A percentile compares a stretch with the other conserved stretches of the same genome.
phyloP scores from a whole-genome alignment of 139 green algal genomes.

The Micractinium conductrix region DNA sequence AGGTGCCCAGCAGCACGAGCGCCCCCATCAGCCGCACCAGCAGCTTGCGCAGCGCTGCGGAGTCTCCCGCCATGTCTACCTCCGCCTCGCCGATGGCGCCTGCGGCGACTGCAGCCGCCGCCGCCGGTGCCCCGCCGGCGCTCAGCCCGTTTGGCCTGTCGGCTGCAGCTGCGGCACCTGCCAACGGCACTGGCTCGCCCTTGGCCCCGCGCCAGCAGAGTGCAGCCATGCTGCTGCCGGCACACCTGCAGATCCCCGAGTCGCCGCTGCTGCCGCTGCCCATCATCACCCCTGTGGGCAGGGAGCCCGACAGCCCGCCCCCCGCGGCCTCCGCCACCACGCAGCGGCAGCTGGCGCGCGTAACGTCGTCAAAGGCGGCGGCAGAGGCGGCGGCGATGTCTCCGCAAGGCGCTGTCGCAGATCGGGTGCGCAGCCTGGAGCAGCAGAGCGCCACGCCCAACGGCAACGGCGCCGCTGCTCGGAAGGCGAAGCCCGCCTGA shows the following conservation, averaged over 20 bases:
- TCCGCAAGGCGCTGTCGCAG: not conserved
- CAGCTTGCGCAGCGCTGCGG: slow-evolving; percentile 15
- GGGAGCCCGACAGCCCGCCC: not conserved
- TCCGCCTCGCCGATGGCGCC: no score
- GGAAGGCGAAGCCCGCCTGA: no score
- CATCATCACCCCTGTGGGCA: slow-evolving; percentile 14
- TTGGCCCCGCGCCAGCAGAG: not conserved
- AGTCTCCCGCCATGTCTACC: slow-evolving; percentile 8
- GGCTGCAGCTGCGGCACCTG: not conserved
- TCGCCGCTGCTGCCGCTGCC: slow-evolving; percentile 8
- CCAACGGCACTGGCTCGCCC: no score
- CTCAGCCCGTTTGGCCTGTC: no score
- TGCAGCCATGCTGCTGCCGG: not conserved
- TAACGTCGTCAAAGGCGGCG: not conserved
- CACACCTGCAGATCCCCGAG: not conserved
- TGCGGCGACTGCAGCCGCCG: no score
- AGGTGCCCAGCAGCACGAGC: slow-evolving; percentile 25
- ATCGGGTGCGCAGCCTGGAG: slow-evolving; percentile 3
- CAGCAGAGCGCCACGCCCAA: no score
- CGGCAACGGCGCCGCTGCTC: no score
- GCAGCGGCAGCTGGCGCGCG: not conserved
- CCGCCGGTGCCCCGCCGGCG: no score
- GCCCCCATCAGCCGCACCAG: slow-evolving; percentile 20
- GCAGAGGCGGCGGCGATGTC: not conserved
- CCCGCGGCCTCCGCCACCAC: not conserved